Base-by-base conservation (phyloP, 257 asterid species). In the Striga asiatica region DNA sequence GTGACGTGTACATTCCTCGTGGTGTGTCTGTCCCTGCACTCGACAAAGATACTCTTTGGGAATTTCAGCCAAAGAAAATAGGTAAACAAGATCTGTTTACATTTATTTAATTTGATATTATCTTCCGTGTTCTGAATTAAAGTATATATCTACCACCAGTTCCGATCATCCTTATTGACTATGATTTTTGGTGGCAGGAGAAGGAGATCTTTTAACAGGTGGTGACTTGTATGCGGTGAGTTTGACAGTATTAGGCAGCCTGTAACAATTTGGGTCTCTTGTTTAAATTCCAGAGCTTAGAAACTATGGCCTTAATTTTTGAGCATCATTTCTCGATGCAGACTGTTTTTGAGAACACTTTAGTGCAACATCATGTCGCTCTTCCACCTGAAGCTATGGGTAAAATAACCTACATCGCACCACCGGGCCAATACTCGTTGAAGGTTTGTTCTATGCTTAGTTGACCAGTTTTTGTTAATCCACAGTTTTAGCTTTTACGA, bases 361-460 rank as follows among this genome's bases (percentile, higher is more conserved):
- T 91, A 71, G 77, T 91, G 92, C 64, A 87, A 63, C 96, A 87
- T 71, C 84, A 59, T 64, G 94, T 91, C 51, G 92, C 84, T 53
- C 95, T 91, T 76, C 96, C 95, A 57, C 98, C 97, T 65, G 94
- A 91, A 52, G 91, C 89, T 35, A 91, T 84, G 98, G 98, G 98
- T 37, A 91, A 91, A 89, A 69, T 91, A 50, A 78, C 93, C 64
- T 91, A 82, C 49, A 59, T 91, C 49, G 98, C 98, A 46, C 98
- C 98, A 18, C 48, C 96, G 45, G 98, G 98, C 29, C 93, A 91
- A 41, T 87, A 91, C 70, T 84, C 98, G 0, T 66, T 87, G 78
- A 82, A 87, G 94, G 98, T 91, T 63, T 59, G 73, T 27, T 58
- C 63, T 53, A 42, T 66, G 66, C 58, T 43, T 14, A 50, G 14